Base-by-base conservation (phyloP, 2,329 filamentous ascomycete species). In the Paracoccidioides lutzii region DNA sequence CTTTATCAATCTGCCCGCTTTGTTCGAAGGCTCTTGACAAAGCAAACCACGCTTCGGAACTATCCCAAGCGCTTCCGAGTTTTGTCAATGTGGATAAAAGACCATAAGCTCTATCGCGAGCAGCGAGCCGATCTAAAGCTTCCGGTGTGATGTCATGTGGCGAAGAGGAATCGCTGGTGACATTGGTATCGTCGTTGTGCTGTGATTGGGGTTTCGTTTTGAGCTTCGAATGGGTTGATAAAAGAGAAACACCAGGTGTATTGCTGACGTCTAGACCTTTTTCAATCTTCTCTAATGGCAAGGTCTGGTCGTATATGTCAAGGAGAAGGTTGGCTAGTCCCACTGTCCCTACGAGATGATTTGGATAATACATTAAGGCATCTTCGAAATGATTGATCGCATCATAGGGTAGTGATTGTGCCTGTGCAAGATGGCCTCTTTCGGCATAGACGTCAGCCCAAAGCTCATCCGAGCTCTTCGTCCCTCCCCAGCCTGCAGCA, bases 31-130 rank as follows among this genome's bases (percentile, higher is more conserved):
- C 90, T 59, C 89, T 78, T 0, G 90, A 88, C 38, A 98, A 79
- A 4, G 86, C 81, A 65, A 89, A 91, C 93, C 93, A 98, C 4
- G 91, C 93, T 67, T 97, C 93, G 0, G 88, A 84, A 67, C 85
- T 81, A 70, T 96, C 91, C 93, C 93, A 98, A 0, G 89, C 88
- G 10, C 77, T 78, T 7, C 91, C 91, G 7, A 90, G 80, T 68
- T 90, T 94, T 2, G 90, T 97, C 54, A 97, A 75, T 0, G 83
- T 81, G 0, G 86, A 87, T 2, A 98, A 76, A 14, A 98, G 78
- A 10, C 84, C 86, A 66, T 90, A 93, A 0, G 93, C 93, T 52
- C 93, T 81, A 67, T 97, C 93, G 22, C 91, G 83, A 14, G 90
- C 88, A 3, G 90, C 88, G n/a, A 97, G 81, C 9, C 90, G 82